Evolutionary conservation across 1,139 yeast species (phyloP), one percentile per base, ranked within the genome.

Genomic region (Suhomyces chickasaworum): DNA sequence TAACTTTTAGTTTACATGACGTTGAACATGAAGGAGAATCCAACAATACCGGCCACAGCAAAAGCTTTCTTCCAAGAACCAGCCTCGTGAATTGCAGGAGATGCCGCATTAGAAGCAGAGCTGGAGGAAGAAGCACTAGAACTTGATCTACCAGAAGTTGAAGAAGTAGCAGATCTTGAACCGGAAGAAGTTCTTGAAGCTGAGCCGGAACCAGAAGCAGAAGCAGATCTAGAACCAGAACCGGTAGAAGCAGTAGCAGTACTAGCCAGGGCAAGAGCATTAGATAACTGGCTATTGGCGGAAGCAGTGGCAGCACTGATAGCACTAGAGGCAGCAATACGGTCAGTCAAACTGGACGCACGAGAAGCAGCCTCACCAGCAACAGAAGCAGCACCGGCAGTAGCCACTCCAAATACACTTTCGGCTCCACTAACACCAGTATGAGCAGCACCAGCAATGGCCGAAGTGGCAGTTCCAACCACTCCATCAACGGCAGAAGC

Each of bases 1-100:
- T 34, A 13, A 44, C 27, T 34, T 36, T 29, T 29, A 4, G 30
- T 37, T 60, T 64, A 71, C 56, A 64, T 48, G 45, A 69, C 48
- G 59, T 69, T 70, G 53, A 69, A 59, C 37, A 72, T 44, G 53
- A 73, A 69, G 37, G 75, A 64, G 51, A 64, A 51, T 38, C 75
- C 77, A 47, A 74, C 63, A 45, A 74, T 46, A 45, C 70, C 72
- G 39, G 68, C 71, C 37, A 74, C 63, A 18, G 68, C 68, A 43
- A 63, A 63, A 31, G 74, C 66, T 59, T 61, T 69, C 63, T 74
- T 74, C 78, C 77, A 73, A 46, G 69, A 63, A 30, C 68, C 65
- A 27, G 60, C 35, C 21, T 62, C 64, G 25, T 57, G 27, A 17
- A 29, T 34, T 21, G 46, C 39, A 6, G 41, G 45, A 38, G 48